These are phyloP conservation scores for Ceratobasidium sp. DNA, from an alignment of 1,284 basidiomycete genomes.

Conservation along the genomic window DNA sequence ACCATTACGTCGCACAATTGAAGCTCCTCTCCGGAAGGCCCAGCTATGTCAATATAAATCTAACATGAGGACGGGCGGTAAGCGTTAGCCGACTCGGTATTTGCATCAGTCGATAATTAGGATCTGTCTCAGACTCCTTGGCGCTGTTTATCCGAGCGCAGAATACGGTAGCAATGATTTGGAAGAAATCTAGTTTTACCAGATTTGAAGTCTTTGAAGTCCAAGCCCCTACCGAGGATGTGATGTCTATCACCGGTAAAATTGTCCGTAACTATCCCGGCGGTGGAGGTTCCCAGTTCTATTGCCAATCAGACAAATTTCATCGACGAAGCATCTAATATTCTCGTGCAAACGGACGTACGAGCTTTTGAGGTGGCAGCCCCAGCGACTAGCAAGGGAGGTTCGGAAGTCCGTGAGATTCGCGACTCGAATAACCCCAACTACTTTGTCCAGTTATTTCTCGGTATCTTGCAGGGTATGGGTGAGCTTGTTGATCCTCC, in stretches of 20 bases:
- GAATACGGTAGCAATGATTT: constrained; percentile 55
- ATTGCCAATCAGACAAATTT: no score
- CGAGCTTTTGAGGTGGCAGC: constrained; percentile 39
- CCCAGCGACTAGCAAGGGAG: constrained; percentile 42
- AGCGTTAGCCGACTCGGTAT: neutral
- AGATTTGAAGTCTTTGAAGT: constrained; percentile 56
- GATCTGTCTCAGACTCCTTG: constrained; percentile 46
- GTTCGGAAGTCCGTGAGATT: constrained; percentile 45
- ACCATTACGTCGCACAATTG: neutral
- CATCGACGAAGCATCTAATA: constrained; percentile 46
- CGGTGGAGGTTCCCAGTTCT: constrained; percentile 36
- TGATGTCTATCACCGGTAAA: constrained; percentile 52
- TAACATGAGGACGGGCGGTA: constrained; percentile 1
- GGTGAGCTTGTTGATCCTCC: constrained; percentile 45
- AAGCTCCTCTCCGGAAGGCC: neutral
- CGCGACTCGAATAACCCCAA: constrained; percentile 51
- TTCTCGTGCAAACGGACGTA: constrained; percentile 50
- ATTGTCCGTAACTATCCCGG: constrained; percentile 50
- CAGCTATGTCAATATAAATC: neutral
- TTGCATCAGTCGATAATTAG: neutral
- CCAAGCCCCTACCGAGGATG: constrained; percentile 47
- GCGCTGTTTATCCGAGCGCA: constrained; percentile 53
- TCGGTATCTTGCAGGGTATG: constrained; percentile 53
- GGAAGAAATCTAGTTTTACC: constrained; percentile 44
- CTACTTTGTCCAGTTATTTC: constrained; percentile 55